Conservation (phyloP, 441 rosid species). For the Populus hybrid region DNA sequence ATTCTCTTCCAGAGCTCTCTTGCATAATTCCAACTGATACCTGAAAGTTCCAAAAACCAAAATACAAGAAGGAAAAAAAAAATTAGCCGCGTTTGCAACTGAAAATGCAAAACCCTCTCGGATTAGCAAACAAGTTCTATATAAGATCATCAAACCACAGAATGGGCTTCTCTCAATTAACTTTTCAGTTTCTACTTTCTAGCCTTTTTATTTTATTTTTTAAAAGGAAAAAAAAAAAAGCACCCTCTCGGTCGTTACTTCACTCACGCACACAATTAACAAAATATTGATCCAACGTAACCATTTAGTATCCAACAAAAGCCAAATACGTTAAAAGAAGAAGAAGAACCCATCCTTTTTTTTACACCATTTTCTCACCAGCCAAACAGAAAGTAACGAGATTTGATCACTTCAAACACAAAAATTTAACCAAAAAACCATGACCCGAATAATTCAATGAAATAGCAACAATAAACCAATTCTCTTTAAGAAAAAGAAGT, state of each 20-base stretch:
- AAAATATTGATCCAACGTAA: too few relatives aligned
- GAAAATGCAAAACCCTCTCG: neutral
- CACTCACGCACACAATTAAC: neutral
- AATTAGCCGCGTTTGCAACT: neutral
- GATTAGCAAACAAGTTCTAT: neutral
- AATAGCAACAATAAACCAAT: too few relatives aligned
- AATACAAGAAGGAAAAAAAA: slow-evolving; percentile 7
- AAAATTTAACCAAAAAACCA: too few relatives aligned
- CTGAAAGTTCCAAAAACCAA: slow-evolving; percentile 29
- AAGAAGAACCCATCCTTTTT: neutral
- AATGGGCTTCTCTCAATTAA: neutral
- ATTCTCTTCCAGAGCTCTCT: slow-evolving; percentile 81
- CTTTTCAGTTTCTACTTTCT: neutral
- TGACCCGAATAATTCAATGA: too few relatives aligned
- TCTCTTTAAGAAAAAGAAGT: too few relatives aligned
- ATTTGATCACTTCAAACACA: neutral
- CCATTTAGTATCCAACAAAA: neutral
- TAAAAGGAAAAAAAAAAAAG: neutral
- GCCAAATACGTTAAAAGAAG: neutral
- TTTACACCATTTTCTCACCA: neutral
- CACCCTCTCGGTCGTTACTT: neutral
- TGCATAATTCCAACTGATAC: slow-evolving; percentile 85
- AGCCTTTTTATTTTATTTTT: too few relatives aligned
- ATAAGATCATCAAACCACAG: neutral
- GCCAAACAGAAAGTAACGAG: neutral